phyloP scores from a whole-genome alignment of 1,284 basidiomycete genomes.

The Fomitopsis pinicola region DNA sequence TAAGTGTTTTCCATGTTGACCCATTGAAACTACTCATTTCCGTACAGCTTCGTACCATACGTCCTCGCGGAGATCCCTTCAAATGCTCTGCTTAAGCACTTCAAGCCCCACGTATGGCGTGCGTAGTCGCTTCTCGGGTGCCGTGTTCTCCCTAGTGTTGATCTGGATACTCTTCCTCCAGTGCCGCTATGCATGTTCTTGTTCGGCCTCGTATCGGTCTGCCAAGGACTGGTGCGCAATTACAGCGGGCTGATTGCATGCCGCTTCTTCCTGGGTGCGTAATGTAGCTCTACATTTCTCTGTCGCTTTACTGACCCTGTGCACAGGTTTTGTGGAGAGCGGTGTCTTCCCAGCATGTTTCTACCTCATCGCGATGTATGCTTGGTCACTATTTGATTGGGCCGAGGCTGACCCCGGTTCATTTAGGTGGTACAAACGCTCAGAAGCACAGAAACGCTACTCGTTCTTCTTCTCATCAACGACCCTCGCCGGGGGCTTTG shows the following conservation, averaged over 20 bases:
- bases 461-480: slow-evolving; percentile 34
- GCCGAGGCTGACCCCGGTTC: background rate
- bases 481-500: slow-evolving; percentile 30
- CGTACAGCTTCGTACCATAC: slow-evolving; percentile 17
- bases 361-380: slow-evolving; percentile 30
- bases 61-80: slow-evolving; percentile 19
- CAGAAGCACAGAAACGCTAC: slow-evolving; percentile 34
- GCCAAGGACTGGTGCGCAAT: slow-evolving; percentile 32
- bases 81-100: slow-evolving; percentile 16
- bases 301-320: background rate
- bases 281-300: slow-evolving; percentile 10
- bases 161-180: slow-evolving; percentile 4
- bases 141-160: background rate
- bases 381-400: background rate
- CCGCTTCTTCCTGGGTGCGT: slow-evolving; percentile 35
- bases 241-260: slow-evolving; percentile 32
- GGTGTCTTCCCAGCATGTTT: slow-evolving; percentile 32
- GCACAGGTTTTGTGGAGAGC: slow-evolving; percentile 22
- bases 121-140: slow-evolving; percentile 1
- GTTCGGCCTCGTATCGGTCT: slow-evolving; percentile 31
- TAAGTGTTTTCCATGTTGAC: slow-evolving; percentile 1
- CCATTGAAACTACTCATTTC: background rate
- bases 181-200: slow-evolving; percentile 29
- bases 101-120: slow-evolving; percentile 19
- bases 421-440: slow-evolving; percentile 32